Base-by-base conservation (phyloP, 1,139 yeast species). In the Pichia sp. region DNA sequence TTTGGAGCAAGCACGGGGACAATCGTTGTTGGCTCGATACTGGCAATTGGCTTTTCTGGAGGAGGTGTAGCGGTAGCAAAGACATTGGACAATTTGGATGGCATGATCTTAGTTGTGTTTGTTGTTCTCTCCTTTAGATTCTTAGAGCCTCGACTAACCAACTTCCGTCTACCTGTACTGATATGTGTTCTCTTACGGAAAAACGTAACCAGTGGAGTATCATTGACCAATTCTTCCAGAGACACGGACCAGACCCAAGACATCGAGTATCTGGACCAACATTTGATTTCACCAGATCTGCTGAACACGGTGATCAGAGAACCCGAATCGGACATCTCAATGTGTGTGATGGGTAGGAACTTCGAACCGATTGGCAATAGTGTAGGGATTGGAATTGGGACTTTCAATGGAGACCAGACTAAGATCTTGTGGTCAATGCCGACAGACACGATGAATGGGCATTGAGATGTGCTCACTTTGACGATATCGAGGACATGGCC, bases 351-450 rank as follows among this genome's bases (percentile, higher is more conserved):
- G 0, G 95, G 96, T 87, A 93, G 81, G 42, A 81, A 69, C 35
- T 77, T 76, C 3, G 70, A 66, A 1, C 67, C 61, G 34, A 67
- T 59, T 14, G 76, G 78, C 22, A 70, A 68, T 47, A 55, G 73
- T 46, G 67, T 77, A 52, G 70, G 84, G 44, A 48, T 69, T 50
- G 71, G 82, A 57, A 59, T 68, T 53, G 68, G 86, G 17, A 60
- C 60, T 3, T 72, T 66, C 44, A 81, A 66, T 2, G 93, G 94
- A 1, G 88, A 81, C 95, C 95, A 87, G 11, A 86, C 77, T 34
- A 80, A 65, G 2, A 87, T 72, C 50, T 74, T 79, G 57, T 84
- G 90, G 58, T 87, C 95, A 56, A 88, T 67, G 4, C 91, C 91
- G 28, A 85, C 74, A 0, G 91, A 76, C 0, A 85, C 82, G 34